A percentile compares a stretch with the other conserved stretches of the same genome.
phyloP scores from a whole-genome alignment of 1,284 basidiomycete genomes.

The Lentinula novae-zelandiae region DNA sequence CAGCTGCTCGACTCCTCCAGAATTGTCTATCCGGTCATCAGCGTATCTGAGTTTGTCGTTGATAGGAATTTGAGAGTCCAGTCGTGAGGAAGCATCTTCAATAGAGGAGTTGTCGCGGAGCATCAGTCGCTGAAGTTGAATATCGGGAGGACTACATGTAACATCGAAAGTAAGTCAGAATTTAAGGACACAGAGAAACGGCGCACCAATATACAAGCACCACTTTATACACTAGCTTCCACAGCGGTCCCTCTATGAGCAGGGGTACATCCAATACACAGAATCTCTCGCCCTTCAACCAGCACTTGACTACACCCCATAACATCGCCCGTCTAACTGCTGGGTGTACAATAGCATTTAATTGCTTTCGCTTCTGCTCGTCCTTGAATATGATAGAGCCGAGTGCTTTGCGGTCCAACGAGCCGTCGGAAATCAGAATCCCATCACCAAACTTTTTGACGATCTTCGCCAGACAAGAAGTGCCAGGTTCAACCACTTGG shows the following conservation, averaged over 20 bases:
- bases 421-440: slow-evolving; percentile 67
- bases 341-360: slow-evolving; percentile 91
- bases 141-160: slow-evolving; percentile 55
- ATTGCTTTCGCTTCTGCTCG: slow-evolving; percentile 61
- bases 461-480: slow-evolving; percentile 69
- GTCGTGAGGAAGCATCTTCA: slow-evolving; percentile 67
- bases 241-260: slow-evolving; percentile 86
- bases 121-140: slow-evolving; percentile 81
- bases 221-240: slow-evolving; percentile 81
- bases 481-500: slow-evolving; percentile 84
- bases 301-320: slow-evolving; percentile 64
- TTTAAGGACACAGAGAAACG: slow-evolving; percentile 3
- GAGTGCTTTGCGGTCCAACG: slow-evolving; percentile 80
- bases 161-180: neutral
- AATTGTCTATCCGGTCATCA: slow-evolving; percentile 88
- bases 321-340: slow-evolving; percentile 80
- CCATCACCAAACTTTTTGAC: slow-evolving; percentile 68
- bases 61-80: slow-evolving; percentile 82
- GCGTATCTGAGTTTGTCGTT: slow-evolving; percentile 79
- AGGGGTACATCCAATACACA: slow-evolving; percentile 93
- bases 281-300: slow-evolving; percentile 76
- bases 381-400: slow-evolving; percentile 86
- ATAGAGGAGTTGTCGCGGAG: slow-evolving; percentile 56
- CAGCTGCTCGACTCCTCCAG: slow-evolving; percentile 68
- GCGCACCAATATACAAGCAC: slow-evolving; percentile 87